Evolutionary conservation across 257 asterid genomes (phyloP).

Genomic region (Thymus mandschuricus): DNA sequence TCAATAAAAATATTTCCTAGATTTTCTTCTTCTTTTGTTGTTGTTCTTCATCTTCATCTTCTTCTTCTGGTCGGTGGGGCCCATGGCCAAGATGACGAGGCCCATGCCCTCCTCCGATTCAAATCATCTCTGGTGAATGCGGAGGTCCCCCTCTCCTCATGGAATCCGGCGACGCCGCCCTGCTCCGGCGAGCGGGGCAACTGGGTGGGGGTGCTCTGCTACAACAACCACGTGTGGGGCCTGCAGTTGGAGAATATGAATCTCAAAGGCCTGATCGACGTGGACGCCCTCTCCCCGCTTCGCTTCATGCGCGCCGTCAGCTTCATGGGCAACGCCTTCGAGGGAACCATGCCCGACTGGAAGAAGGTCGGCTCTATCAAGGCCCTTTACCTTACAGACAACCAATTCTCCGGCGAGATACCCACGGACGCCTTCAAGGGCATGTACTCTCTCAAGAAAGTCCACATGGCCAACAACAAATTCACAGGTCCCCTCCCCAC

Average conservation of each 20-base stretch:
- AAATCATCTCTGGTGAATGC: slow-evolving; percentile 48
- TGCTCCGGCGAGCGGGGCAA: slow-evolving; percentile 50
- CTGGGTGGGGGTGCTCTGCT: slow-evolving; percentile 72
- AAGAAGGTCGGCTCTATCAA: slow-evolving; percentile 69
- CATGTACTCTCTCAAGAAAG: slow-evolving; percentile 74
- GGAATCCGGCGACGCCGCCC: slow-evolving; percentile 58
- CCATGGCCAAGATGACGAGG: slow-evolving; percentile 25
- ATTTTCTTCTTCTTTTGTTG: slow-evolving; percentile 31
- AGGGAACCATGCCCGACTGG: slow-evolving; percentile 85
- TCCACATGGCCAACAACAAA: slow-evolving; percentile 64
- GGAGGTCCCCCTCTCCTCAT: slow-evolving; percentile 43
- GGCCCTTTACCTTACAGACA: slow-evolving; percentile 62
- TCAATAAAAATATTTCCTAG: not conserved
- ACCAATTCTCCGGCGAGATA: slow-evolving; percentile 60
- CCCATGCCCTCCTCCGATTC: slow-evolving; percentile 55
- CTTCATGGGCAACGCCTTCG: slow-evolving; percentile 63
- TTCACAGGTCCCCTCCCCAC: slow-evolving; percentile 71
- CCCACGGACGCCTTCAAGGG: slow-evolving; percentile 62
- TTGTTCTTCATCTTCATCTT: not conserved
- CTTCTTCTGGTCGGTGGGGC: not conserved
- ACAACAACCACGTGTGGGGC: slow-evolving; percentile 61
- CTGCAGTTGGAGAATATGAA: slow-evolving; percentile 66
- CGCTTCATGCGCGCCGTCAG: slow-evolving; percentile 58
- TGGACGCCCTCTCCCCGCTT: slow-evolving; percentile 56
- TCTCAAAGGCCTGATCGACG: slow-evolving; percentile 63